phyloP scores from a whole-genome alignment of 148 eudicot genomes.

The Camellia granthamiana region DNA sequence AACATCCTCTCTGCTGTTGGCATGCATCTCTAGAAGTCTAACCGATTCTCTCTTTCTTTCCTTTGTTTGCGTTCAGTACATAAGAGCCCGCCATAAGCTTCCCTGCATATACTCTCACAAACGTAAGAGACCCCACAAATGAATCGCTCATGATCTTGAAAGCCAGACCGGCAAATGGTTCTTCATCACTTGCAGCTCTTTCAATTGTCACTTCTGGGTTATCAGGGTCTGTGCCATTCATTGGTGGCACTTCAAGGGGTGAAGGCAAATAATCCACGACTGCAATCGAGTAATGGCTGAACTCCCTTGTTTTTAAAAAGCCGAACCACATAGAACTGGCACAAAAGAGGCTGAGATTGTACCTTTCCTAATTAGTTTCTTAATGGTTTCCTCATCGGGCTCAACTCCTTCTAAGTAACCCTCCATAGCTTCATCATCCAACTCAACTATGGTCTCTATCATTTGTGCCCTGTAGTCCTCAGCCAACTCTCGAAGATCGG shows the following conservation, averaged over 20 bases:
- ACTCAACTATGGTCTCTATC: constrained; percentile 72
- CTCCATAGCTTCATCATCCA: constrained; percentile 89
- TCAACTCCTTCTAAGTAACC: constrained; percentile 79
- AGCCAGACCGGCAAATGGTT: constrained; percentile 88
- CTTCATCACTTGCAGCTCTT: constrained; percentile 75
- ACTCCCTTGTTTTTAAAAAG: constrained; percentile 98
- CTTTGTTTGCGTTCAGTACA: constrained; percentile 89
- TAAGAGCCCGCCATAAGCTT: constrained; percentile 82
- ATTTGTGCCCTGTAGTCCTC: constrained; percentile 63
- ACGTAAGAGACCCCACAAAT: constrained; percentile 94
- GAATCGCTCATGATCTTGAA: constrained; percentile 97
- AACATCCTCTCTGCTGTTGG: constrained; percentile 92
- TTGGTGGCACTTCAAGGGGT: constrained; percentile 85
- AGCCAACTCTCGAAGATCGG: constrained; percentile 69
- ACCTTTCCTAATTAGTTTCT: constrained; percentile 78
- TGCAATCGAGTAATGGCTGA: constrained; percentile 93
- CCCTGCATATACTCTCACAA: constrained; percentile 92
- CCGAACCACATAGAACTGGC: constrained; percentile 93
- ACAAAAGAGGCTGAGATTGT: constrained; percentile 67
- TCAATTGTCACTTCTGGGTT: constrained; percentile 71
- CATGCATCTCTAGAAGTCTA: constrained; percentile 98
- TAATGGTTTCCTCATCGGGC: constrained; percentile 84
- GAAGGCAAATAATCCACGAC: constrained; percentile 97
- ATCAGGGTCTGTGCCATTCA: constrained; percentile 92
- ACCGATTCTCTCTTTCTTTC: constrained; percentile 92